Conservation (phyloP, 1,284 basidiomycete genomes). For the Peniophora sp. region DNA sequence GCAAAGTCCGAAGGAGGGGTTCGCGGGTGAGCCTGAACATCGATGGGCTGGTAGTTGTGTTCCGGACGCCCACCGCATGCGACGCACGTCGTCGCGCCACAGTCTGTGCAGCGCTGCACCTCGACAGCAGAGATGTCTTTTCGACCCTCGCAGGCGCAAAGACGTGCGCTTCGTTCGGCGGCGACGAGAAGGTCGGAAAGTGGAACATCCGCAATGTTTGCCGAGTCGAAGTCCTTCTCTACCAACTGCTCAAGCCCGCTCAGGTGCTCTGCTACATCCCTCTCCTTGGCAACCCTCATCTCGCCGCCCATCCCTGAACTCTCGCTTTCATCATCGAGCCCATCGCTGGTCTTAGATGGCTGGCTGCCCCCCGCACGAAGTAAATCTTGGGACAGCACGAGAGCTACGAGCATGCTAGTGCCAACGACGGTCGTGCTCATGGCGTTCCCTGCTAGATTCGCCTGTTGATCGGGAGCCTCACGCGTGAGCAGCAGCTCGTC, state of each 20-base stretch:
- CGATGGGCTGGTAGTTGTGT: constrained; percentile 62
- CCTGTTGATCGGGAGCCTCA: constrained; percentile 89
- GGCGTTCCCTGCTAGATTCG: constrained; percentile 92
- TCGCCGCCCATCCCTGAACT: constrained; percentile 38
- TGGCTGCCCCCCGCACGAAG: constrained; percentile 42
- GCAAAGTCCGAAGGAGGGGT: constrained; percentile 69
- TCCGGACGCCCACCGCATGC: constrained; percentile 87
- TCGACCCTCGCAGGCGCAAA: constrained; percentile 87
- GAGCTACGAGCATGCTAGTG: constrained; percentile 78
- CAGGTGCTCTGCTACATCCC: constrained; percentile 31
- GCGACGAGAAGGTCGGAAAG: constrained; percentile 53
- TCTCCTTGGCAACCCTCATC: constrained; percentile 13
- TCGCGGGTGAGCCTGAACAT: constrained; percentile 42
- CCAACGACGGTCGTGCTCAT: constrained; percentile 98
- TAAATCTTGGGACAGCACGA: constrained; percentile 60
- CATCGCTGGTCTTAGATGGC: constrained; percentile 20
- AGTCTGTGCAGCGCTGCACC: constrained; percentile 69
- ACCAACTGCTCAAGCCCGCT: constrained; percentile 64
- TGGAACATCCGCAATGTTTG: constrained; percentile 39
- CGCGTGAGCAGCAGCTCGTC: constrained; percentile 88
- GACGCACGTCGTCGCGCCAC: constrained; percentile 76
- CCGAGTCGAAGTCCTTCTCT: constrained; percentile 61
- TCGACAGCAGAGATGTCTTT: constrained; percentile 64
- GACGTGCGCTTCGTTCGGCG: constrained; percentile 67
- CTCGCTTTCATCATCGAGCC: constrained; percentile 51